A percentile compares a stretch with the other conserved stretches of the same genome.
Evolutionary conservation across 352 stramenopile genomes (phyloP).

Genomic region (Phytopythium vexans): DNA sequence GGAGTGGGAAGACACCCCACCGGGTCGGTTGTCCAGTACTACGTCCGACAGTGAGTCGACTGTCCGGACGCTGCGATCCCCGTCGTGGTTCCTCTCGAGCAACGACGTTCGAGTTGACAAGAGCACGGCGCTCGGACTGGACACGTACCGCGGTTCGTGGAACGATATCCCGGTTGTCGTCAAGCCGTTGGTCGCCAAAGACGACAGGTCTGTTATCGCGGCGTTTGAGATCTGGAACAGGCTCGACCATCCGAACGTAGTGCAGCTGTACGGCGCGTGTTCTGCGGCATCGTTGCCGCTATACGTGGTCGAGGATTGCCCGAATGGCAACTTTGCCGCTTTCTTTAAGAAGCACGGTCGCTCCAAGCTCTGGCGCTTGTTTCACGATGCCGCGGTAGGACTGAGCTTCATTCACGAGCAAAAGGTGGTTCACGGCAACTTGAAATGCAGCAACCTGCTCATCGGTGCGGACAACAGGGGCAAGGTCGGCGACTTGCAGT

Average conservation of each 20-base stretch:
- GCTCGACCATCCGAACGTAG: conserved; percentile 31
- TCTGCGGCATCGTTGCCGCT: conserved; percentile 28
- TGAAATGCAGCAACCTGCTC: conserved; percentile 88
- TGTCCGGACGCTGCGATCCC: conserved; percentile 5
- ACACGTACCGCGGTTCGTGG: conserved; percentile 26
- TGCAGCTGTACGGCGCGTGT: conserved; percentile 37
- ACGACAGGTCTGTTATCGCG: conserved; percentile 20
- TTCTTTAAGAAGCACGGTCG: conserved; percentile 22
- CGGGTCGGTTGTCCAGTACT: conserved; percentile 8
- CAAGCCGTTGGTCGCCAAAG: conserved; percentile 27
- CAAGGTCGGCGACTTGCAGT: conserved; percentile 47
- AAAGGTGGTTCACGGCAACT: conserved; percentile 77
- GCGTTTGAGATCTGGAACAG: conserved; percentile 31
- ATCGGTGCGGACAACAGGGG: conserved; percentile 43
- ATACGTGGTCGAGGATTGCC: conserved; percentile 39
- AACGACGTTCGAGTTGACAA: conserved; percentile 14
- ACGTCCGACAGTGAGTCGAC: conserved; percentile 6
- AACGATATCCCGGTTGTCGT: conserved; percentile 26
- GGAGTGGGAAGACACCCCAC: conserved; percentile 22
- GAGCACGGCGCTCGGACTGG: conserved; percentile 9
- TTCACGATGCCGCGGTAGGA: conserved; percentile 34
- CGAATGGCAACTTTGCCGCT: conserved; percentile 32
- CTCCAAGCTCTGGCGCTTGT: conserved; percentile 6
- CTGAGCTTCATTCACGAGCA: conserved; percentile 55
- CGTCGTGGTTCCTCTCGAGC: conserved; percentile 18